phyloP scores from a whole-genome alignment of 441 rosid genomes.

The Populus hybrid region DNA sequence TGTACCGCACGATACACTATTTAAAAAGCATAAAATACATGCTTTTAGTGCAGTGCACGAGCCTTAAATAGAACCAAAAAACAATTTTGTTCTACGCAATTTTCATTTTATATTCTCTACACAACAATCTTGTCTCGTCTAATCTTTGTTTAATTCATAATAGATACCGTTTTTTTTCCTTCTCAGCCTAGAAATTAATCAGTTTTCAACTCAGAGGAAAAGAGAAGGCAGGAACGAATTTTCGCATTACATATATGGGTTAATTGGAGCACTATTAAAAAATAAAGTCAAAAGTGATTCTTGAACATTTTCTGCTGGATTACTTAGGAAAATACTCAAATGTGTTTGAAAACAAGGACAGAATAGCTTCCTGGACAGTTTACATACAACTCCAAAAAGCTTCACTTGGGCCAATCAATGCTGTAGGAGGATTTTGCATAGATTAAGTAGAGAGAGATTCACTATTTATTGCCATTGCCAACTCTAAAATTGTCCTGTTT shows the following conservation, averaged over 20 bases:
- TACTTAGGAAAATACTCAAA: background rate
- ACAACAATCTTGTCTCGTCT: background rate
- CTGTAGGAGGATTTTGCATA: too few species aligned
- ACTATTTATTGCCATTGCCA: slow-evolving; percentile 18
- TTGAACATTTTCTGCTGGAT: slow-evolving; percentile 14
- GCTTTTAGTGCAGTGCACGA: background rate
- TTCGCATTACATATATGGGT: background rate
- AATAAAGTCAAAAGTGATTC: slow-evolving; percentile 12
- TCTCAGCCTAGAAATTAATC: too few species aligned
- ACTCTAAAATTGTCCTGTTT: slow-evolving; percentile 16
- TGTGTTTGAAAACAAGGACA: slow-evolving; percentile 4
- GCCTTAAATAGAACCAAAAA: background rate
- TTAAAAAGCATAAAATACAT: background rate
- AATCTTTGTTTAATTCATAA: background rate
- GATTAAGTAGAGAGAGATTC: too few species aligned
- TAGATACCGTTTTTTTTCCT: too few species aligned
- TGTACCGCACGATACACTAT: background rate
- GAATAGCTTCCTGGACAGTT: slow-evolving; percentile 14
- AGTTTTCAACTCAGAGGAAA: too few species aligned
- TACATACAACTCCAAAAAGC: background rate
- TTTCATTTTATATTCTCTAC: background rate
- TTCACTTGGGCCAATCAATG: slow-evolving; percentile 24
- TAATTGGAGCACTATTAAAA: background rate
- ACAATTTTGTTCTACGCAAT: background rate
- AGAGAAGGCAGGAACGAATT: too few species aligned